Conservation (phyloP, 1,284 basidiomycete genomes). For the Coniferiporia weirii region DNA sequence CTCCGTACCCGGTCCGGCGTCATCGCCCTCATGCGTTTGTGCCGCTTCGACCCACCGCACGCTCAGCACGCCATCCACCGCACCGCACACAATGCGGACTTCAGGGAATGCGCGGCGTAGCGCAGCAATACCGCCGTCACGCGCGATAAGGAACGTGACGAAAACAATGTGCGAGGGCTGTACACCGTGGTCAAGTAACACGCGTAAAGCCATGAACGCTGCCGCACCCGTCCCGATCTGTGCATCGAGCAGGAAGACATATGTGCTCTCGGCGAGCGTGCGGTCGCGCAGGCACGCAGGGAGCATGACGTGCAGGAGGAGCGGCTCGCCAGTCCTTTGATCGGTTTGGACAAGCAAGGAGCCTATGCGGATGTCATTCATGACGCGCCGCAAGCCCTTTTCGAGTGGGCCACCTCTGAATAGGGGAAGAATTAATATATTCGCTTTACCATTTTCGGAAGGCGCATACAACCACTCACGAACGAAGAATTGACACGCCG, state of each 20-base stretch:
- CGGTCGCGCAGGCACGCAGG: constrained; percentile 67
- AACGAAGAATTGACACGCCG: constrained; percentile 80
- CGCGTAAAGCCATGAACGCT: constrained; percentile 95
- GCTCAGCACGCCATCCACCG: constrained; percentile 68
- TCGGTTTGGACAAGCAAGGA: constrained; percentile 91
- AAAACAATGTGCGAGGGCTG: constrained; percentile 80
- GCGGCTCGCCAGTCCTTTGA: constrained; percentile 78
- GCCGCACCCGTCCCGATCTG: constrained; percentile 94
- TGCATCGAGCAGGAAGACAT: constrained; percentile 90
- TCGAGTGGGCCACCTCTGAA: constrained; percentile 83
- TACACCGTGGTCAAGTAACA: constrained; percentile 94
- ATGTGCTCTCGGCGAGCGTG: constrained; percentile 60
- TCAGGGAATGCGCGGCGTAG: constrained; percentile 78
- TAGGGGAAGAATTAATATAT: neutral
- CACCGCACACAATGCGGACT: constrained; percentile 79
- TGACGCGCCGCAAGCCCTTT: constrained; percentile 83
- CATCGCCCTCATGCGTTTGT: constrained; percentile 32
- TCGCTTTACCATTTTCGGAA: neutral
- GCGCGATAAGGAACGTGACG: constrained; percentile 83
- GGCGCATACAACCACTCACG: constrained; percentile 41
- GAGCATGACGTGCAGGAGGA: constrained; percentile 79
- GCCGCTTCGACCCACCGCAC: constrained; percentile 62
- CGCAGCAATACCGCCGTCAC: constrained; percentile 72
- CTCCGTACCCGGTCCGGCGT: constrained; percentile 29
- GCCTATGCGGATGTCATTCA: constrained; percentile 84